Percentiles rank a stretch among this genome's conserved stretches.
These are phyloP conservation scores for Mucor ambiguus DNA, from an alignment of 371 early-diverging fungal species.

Conservation along the genomic window DNA sequence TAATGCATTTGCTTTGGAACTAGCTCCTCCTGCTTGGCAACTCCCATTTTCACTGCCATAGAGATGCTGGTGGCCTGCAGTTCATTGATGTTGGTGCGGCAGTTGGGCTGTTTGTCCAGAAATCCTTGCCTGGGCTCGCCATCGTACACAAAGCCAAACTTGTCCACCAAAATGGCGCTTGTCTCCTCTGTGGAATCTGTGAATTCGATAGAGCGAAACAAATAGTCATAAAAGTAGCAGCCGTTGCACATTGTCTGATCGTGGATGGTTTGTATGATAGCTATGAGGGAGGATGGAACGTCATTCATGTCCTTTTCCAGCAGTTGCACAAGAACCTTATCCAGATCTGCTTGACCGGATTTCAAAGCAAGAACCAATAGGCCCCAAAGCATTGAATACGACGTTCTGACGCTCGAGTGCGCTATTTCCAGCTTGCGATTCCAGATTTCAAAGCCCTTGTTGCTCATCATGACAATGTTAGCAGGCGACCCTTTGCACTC, in stretches of 20 bases:
- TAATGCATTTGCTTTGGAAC: slow-evolving; percentile 26
- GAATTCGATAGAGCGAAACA: slow-evolving; percentile 30
- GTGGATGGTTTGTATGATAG: slow-evolving; percentile 40
- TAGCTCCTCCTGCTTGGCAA: slow-evolving; percentile 14
- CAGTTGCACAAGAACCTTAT: slow-evolving; percentile 10
- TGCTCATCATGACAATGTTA: slow-evolving; percentile 25
- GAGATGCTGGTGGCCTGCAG: slow-evolving; percentile 23
- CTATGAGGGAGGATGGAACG: slow-evolving; percentile 33
- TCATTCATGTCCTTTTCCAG: background rate
- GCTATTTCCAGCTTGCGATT: slow-evolving; percentile 21
- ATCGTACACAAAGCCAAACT: slow-evolving; percentile 19
- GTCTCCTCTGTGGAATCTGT: slow-evolving; percentile 19
- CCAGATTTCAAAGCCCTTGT: slow-evolving; percentile 36
- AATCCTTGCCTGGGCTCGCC: background rate
- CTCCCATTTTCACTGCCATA: slow-evolving; percentile 34
- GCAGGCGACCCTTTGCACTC: slow-evolving; percentile 32
- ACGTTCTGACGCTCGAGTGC: background rate
- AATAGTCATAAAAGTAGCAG: slow-evolving; percentile 42
- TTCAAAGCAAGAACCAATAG: slow-evolving; percentile 29
- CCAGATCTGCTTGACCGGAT: slow-evolving; percentile 31
- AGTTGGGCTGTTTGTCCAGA: slow-evolving; percentile 15
- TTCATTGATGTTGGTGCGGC: slow-evolving; percentile 33
- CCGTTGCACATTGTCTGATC: slow-evolving; percentile 22
- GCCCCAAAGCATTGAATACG: slow-evolving; percentile 36
- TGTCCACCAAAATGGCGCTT: slow-evolving; percentile 12